phyloP scores from a whole-genome alignment of 2,329 filamentous ascomycete species.

The Boeremia exigua region DNA sequence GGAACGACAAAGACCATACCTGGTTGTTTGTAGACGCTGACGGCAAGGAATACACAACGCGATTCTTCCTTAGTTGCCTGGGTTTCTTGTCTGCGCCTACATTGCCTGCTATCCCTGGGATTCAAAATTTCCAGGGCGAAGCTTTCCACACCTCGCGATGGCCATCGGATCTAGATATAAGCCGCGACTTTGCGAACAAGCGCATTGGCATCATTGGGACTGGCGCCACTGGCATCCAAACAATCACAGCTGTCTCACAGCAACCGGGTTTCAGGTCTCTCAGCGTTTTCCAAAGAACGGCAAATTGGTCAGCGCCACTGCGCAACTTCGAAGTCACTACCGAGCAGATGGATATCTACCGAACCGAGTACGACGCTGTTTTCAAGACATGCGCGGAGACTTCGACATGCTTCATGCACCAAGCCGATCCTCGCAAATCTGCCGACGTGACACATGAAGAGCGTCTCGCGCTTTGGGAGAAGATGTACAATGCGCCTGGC shows the following conservation, averaged over 20 bases:
- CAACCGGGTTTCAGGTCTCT: conserved; percentile 52
- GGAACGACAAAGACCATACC: conserved; percentile 17
- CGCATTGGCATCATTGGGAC: conserved; percentile 65
- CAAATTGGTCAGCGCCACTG: conserved; percentile 41
- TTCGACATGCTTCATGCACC: conserved; percentile 25
- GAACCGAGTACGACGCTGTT: conserved; percentile 17
- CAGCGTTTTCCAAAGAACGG: conserved; percentile 68
- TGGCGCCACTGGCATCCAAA: conserved; percentile 68
- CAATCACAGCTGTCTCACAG: conserved; percentile 64
- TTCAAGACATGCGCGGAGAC: conserved; percentile 22
- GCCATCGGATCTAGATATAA: conserved; percentile 56
- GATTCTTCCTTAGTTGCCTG: conserved; percentile 28
- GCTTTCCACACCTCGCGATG: conserved; percentile 61
- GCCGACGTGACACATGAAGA: conserved; percentile 21
- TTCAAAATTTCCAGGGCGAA: conserved; percentile 25
- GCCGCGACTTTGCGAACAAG: conserved; percentile 59
- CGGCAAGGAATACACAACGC: conserved; percentile 20
- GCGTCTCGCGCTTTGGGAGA: conserved; percentile 23
- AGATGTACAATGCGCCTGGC: conserved; percentile 25
- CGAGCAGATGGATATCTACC: conserved; percentile 22
- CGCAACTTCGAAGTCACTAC: conserved; percentile 20
- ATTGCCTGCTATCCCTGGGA: conserved; percentile 26
- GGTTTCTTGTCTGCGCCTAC: conserved; percentile 27
- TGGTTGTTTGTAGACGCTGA: conserved; percentile 21
- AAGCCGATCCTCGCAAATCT: conserved; percentile 15